Base-by-base conservation (phyloP, 306 rosid species). In the Vicia faba region DNA sequence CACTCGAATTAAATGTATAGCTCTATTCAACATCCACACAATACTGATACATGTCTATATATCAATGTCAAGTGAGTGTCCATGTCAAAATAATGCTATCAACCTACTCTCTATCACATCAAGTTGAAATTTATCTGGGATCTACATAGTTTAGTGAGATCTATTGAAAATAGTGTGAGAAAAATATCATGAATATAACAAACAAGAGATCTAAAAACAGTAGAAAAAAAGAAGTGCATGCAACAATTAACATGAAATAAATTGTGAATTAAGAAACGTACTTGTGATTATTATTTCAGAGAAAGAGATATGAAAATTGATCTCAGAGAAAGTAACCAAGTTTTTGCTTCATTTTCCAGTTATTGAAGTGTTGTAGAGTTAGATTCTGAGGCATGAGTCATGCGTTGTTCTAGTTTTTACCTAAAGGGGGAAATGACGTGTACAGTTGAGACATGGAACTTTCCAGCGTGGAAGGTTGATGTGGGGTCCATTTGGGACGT, bases 401-500 rank as follows among this genome's bases (percentile, higher is more conserved):
- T 71, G 78, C 35, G 54, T 71, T n/a, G 50, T 16, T 70, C 44
- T 73, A 29, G 78, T 14, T 73, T 56, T 79, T 73, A 66, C 78
- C 78, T 50, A 13, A 40, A 5, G 5, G 25, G 72, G 41, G 68
- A 35, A 78, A 53, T 82, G 92, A 92, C 91, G 90, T 92, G 92
- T 66, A 54, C 81, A 60, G 14, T 1, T 18, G 19, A 18, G 80
- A 61, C 49, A 23, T 46, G 70, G 84, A 84, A 85, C 89, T 84
- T 89, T 89, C 85, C 95, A 85, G 86, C 95, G 70, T 92, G 98
- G 98, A 84, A 18, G 11, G 45, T 16, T 71, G 5, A 8, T 4
- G 74, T 70, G 75, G 87, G 97, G 66, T 75, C 92, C 80, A 79
- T 29, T 0, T 68, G 65, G 73, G 85, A 75, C 73, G 84, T 82